Evolutionary conservation across 495 filamentous ascomycete species (phyloP), one percentile per base, ranked within the genome.

Genomic region (Hypomontagnella submonticulosa): DNA sequence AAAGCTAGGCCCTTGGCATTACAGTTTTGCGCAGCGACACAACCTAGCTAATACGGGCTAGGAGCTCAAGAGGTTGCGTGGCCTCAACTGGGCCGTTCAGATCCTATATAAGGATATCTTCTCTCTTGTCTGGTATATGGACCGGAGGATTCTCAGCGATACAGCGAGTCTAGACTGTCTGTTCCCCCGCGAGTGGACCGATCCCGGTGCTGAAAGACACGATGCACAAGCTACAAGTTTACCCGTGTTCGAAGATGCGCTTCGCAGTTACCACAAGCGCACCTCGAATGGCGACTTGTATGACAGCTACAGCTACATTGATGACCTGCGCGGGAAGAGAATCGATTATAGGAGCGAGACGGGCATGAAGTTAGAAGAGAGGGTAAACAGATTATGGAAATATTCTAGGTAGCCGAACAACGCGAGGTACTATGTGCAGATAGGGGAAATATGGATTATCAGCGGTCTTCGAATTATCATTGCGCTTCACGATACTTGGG

Each of bases 91-190:
- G 16, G 57, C 44, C n/a, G 37, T 61, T 1, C 50, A 66, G 37
- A 43, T 61, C 19, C 23, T 66, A 15, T 51, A 38, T 51, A 37
- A n/a, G 3, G 63, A 66, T 18, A 66, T 61, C 1, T 66, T 66
- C 36, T 13, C 43, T 7, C 4, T 66, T 5, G 44, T 66, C 20
- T 61, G 44, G 44, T 34, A 56, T 18, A 12, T 66, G 10, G 50
- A 57, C 3, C 63, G 57, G n/a, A 32, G 30, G 13, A 19, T 1
- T 12, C 50, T 66, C 37, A 41, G 50, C 44, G 38, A 61, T 19
- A 9, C 37, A 5, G 4, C 1, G 4, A 46, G 50, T 9, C 37
- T 66, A 4, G 30, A 37, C 0, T 50, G 37, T 37, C 44, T 66
- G 41, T 50, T 50, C n/a, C 37, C 27, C 4, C 42, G 63, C 10